Conservation (phyloP, 116 monocot species). For the Trichopus zeylanicus region DNA sequence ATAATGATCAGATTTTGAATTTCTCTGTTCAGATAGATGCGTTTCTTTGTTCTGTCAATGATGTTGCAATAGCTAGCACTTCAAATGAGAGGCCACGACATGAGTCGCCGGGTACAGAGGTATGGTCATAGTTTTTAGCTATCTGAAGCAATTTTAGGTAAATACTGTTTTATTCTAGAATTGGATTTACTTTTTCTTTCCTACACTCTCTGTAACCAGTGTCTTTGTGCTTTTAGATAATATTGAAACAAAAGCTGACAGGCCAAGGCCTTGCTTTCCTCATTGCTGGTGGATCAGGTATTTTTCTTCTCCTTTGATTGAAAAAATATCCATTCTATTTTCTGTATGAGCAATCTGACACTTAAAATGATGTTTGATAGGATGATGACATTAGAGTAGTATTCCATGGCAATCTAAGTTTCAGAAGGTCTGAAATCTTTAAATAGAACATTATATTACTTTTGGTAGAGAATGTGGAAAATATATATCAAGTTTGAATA, state of each 20-base stretch:
- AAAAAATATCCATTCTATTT: too few species aligned
- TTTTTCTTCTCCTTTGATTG: not conserved
- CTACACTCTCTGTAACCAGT: not conserved
- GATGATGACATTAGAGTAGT: too few species aligned
- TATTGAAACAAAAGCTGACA: slow-evolving; percentile 70
- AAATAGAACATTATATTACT: too few species aligned
- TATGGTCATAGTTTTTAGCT: slow-evolving; percentile 14
- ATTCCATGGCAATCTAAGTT: too few species aligned
- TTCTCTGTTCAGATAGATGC: slow-evolving; percentile 78
- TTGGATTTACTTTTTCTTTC: not conserved
- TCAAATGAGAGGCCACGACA: slow-evolving; percentile 62
- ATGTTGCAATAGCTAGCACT: slow-evolving; percentile 52
- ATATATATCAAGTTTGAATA: too few species aligned
- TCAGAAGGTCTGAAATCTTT: too few species aligned
- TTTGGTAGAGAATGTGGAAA: too few species aligned
- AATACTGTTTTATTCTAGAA: not conserved
- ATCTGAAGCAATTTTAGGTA: slow-evolving; percentile 5
- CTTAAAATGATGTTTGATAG: too few species aligned
- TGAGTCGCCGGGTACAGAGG: slow-evolving; percentile 69
- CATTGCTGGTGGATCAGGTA: slow-evolving; percentile 81
- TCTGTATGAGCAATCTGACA: too few species aligned
- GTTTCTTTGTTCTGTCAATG: slow-evolving; percentile 95
- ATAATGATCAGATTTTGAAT: slow-evolving; percentile 7
- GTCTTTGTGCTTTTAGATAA: slow-evolving; percentile 26
- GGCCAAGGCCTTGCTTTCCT: slow-evolving; percentile 91